Conservation (phyloP, 768 basidiomycete species). For the Tylopilus plumbeoviolaceoides region DNA sequence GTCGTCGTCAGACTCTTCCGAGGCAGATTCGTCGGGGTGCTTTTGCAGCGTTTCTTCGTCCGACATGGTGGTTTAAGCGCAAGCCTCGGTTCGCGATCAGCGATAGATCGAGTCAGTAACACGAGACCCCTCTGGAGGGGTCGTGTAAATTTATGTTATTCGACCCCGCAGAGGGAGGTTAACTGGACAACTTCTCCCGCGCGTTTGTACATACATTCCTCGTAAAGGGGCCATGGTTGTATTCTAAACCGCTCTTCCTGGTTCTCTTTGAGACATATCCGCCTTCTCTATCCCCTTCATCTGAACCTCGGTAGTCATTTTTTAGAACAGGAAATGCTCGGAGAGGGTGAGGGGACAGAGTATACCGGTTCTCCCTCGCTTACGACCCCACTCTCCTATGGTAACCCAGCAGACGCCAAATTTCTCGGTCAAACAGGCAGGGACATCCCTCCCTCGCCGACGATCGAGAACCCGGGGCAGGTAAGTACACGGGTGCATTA, state of each 20-base stretch:
- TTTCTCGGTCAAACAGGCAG: conserved; percentile 32
- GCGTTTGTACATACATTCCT: no score
- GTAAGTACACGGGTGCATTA: conserved; percentile 20
- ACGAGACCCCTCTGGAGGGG: no score
- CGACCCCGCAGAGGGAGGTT: not conserved
- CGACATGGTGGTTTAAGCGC: conserved; percentile 44
- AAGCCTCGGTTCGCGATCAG: conserved; percentile 7
- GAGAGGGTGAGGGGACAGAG: conserved; percentile 22
- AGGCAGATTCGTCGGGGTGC: conserved; percentile 58
- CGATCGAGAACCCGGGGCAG: conserved; percentile 44
- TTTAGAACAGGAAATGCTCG: conserved; percentile 9
- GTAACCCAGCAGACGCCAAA: not conserved
- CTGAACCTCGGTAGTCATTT: no score
- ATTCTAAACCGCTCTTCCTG: not conserved
- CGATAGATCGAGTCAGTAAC: no score
- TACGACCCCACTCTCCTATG: not conserved
- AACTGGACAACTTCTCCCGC: no score
- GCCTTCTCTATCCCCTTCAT: no score
- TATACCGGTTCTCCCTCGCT: not conserved
- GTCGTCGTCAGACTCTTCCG: conserved; percentile 59
- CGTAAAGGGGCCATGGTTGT: not conserved
- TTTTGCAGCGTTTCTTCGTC: conserved; percentile 67
- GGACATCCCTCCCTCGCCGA: conserved; percentile 12
- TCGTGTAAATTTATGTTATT: no score
- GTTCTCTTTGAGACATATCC: not conserved